phyloP scores from a whole-genome alignment of 495 filamentous ascomycete genomes.

The Entonaema liquescens region DNA sequence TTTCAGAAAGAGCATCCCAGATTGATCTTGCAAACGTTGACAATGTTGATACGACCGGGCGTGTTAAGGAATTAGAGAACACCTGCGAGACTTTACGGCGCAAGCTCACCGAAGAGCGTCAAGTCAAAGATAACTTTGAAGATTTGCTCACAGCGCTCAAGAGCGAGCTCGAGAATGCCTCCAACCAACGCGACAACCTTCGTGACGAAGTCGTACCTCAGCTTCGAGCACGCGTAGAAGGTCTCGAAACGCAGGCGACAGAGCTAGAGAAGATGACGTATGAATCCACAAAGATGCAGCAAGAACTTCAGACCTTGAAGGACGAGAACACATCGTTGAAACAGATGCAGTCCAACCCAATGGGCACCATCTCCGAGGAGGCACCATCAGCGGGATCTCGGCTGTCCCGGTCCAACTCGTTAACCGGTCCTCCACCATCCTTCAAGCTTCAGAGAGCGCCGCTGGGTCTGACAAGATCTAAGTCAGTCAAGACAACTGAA shows the following conservation, averaged over 20 bases:
- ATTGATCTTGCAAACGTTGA: conserved; percentile 59
- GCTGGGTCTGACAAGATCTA: conserved; percentile 63
- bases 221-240: conserved; percentile 75
- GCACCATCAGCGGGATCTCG: conserved; percentile 33
- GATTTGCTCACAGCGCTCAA: conserved; percentile 86
- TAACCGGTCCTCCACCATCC: conserved; percentile 47
- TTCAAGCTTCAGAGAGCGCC: conserved; percentile 47
- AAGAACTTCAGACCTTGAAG: conserved; percentile 75
- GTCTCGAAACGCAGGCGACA: conserved; percentile 72
- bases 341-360: conserved; percentile 34
- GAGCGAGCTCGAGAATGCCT: conserved; percentile 79
- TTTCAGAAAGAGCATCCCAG: conserved; percentile 77
- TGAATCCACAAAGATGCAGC: conserved; percentile 79
- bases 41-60: conserved; percentile 58
- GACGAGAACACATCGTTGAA: conserved; percentile 67
- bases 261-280: conserved; percentile 74
- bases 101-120: conserved; percentile 82
- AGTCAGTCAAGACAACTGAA: conserved; percentile 68
- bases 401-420: conserved; percentile 56
- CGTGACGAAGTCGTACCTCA: conserved; percentile 85
- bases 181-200: conserved; percentile 90
- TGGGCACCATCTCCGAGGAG: conserved; percentile 46
- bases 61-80: conserved; percentile 78
- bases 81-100: conserved; percentile 82
- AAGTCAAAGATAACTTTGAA: conserved; percentile 92